Conservation (phyloP, 768 basidiomycete genomes). For the Trametes elegans region DNA sequence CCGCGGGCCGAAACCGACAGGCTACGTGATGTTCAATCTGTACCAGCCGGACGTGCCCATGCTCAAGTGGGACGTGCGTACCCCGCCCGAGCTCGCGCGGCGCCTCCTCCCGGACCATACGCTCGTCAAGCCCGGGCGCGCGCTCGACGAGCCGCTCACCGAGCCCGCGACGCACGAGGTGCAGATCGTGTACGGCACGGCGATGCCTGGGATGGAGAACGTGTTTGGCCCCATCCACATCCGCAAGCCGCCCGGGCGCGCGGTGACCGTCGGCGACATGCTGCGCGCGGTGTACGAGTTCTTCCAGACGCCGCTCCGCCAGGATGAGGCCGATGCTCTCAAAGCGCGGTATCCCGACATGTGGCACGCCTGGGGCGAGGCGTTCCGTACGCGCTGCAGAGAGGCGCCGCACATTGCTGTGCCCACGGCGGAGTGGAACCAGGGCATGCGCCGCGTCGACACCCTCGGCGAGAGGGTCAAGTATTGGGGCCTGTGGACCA, state of each 20-base stretch:
- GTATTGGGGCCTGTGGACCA: conserved; percentile 43
- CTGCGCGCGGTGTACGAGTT: conserved; percentile 49
- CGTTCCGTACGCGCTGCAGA: conserved; percentile 37
- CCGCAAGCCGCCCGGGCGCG: conserved; percentile 10
- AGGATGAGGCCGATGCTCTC: conserved; percentile 28
- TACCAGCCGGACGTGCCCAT: conserved; percentile 27
- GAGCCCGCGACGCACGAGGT: conserved; percentile 23
- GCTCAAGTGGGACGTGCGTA: conserved; percentile 37
- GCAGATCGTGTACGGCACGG: conserved; percentile 25
- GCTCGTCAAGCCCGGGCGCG: conserved; percentile 21
- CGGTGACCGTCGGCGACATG: conserved; percentile 43
- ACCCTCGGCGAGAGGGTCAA: conserved; percentile 43
- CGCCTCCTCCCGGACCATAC: conserved; percentile 31
- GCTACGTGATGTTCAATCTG: conserved; percentile 33
- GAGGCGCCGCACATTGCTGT: conserved; percentile 36
- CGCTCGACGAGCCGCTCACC: conserved; percentile 24
- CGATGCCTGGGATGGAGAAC: conserved; percentile 6
- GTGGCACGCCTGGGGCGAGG: conserved; percentile 23
- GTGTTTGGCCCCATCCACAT: conserved; percentile 50
- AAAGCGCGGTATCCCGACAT: conserved; percentile 20
- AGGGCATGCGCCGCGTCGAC: conserved; percentile 50
- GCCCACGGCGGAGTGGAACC: conserved; percentile 35
- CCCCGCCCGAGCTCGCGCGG: conserved; percentile 32
- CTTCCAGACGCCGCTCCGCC: conserved; percentile 43
- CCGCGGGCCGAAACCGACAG: conserved; percentile 9